Base-by-base conservation (phyloP, 257 asterid genomes). In the Gentiana straminea region DNA sequence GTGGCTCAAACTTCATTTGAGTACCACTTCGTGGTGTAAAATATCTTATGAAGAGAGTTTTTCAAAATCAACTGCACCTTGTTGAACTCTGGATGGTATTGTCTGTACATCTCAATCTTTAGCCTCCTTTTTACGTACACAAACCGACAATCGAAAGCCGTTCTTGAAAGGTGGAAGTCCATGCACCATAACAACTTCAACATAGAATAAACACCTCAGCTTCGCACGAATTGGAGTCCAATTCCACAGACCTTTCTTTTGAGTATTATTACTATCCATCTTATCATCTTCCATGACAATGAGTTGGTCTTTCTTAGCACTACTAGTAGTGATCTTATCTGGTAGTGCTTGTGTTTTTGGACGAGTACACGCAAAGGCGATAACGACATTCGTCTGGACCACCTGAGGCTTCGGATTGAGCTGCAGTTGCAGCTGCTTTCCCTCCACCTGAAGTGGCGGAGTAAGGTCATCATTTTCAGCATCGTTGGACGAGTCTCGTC, bases 221-320 rank as follows among this genome's bases (percentile, higher is more conserved):
- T 87, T 91, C 0, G 90, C 96, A 8, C 95, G 78, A 32, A 87
- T 74, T 1, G 96, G 98, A 70, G 87, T 91, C 98, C 98, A 91
- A 8, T 68, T 80, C 96, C 94, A 86, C 3, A 90, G 70, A 33
- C 96, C 86, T 52, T 81, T 84, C 73, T 81, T 82, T 39, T 79
- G 85, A 0, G 82, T 15, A 1, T 66, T 10, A 2, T 61, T 53
- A 0, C 66, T 33, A 15, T 15, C 24, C 24, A 15, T 15, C 51
- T 50, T 15, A 0, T 72, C 82, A 33, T 74, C 88, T 32, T 55
- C 57, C 57, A 69, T 68, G 67, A 67, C 72, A 37, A 62, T 74
- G 53, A 48, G 4, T 8, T 61, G 63, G 8, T 35, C 35, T 8
- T 52, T 49, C 38, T 66, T 60, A 0, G 48, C 51, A 11, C 54